Evolutionary conservation across 306 rosid genomes (phyloP).

Genomic region (Ormosia semicastrata): DNA sequence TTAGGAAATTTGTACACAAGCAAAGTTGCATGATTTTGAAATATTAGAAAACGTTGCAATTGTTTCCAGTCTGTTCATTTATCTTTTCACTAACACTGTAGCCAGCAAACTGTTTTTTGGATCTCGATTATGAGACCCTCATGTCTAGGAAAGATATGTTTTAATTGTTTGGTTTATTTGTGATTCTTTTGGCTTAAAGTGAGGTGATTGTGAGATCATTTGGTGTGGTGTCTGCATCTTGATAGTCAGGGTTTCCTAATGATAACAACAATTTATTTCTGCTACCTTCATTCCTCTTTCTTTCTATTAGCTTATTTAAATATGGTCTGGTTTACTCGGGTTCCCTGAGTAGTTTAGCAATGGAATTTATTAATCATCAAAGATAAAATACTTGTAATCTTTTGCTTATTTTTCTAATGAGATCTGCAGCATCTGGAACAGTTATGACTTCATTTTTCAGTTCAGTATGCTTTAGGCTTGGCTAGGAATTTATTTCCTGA

Average conservation of each 20-base stretch:
- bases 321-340: background rate
- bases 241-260: slow-evolving; percentile 16
- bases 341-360: background rate
- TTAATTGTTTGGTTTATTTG: background rate
- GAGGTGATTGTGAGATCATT: background rate
- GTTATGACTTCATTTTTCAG: background rate
- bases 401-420: background rate
- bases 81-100: background rate
- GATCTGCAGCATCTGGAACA: background rate
- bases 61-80: background rate
- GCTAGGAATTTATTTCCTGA: slow-evolving; percentile 12
- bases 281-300: background rate
- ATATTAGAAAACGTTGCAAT: background rate
- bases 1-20: background rate
- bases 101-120: background rate
- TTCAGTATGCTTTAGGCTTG: slow-evolving; percentile 1
- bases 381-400: background rate
- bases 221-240: background rate
- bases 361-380: background rate
- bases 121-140: background rate
- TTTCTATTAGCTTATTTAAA: background rate
- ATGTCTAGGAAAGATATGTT: background rate
- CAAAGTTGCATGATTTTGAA: slow-evolving; percentile 1
- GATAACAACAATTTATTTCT: slow-evolving; percentile 2
- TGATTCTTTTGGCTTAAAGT: background rate